Evolutionary conservation across 306 rosid species (phyloP).

Genomic region (Castanea mollissima): DNA sequence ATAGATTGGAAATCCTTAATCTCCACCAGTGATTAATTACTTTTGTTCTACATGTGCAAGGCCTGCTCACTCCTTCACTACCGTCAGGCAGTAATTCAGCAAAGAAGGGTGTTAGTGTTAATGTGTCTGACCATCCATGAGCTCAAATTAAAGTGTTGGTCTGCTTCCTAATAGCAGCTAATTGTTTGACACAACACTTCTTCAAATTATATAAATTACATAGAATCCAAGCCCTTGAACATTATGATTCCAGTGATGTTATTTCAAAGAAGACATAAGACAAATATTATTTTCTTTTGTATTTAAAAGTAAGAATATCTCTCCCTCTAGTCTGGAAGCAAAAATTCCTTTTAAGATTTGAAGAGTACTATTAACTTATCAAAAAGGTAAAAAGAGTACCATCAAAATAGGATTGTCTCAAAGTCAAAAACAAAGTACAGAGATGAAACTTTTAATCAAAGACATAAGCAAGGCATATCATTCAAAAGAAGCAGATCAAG

Average conservation of each 20-base stretch:
- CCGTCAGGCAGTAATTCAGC: too few species aligned
- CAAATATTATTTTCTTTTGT: not conserved
- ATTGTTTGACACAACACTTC: too few species aligned
- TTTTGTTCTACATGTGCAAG: too few species aligned
- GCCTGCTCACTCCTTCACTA: too few species aligned
- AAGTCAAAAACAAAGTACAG: not conserved
- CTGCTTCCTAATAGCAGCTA: too few species aligned
- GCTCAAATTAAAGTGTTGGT: too few species aligned
- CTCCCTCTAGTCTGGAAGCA: not conserved
- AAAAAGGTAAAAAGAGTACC: not conserved
- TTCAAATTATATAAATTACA: too few species aligned
- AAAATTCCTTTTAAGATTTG: not conserved
- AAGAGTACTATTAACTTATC: too few species aligned
- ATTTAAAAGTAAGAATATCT: not conserved
- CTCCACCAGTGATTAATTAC: too few species aligned
- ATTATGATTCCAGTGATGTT: not conserved
- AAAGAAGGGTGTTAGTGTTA: too few species aligned
- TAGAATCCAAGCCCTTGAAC: not conserved
- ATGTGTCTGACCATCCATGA: too few species aligned
- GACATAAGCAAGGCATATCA: not conserved
- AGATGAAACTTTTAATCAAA: not conserved
- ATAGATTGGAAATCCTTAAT: too few species aligned
- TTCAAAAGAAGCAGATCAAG: not conserved
- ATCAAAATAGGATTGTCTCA: not conserved
- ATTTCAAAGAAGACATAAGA: not conserved